phyloP scores from a whole-genome alignment of 306 rosid genomes.

The Hippophae rhamnoides region DNA sequence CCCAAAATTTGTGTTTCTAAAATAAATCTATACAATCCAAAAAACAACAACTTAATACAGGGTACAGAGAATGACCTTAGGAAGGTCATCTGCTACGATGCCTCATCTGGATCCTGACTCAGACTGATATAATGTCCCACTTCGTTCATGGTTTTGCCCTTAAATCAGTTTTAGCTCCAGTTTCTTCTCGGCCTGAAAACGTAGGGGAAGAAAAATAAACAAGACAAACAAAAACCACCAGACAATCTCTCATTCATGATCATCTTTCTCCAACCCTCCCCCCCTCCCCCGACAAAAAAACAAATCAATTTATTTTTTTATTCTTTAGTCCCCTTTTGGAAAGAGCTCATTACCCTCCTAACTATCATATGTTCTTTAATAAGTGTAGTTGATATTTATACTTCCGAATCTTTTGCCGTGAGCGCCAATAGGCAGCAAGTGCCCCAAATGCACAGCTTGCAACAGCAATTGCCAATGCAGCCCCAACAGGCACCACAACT shows the following conservation, averaged over 20 bases:
- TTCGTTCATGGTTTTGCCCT: slow-evolving; percentile 22
- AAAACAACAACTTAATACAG: slow-evolving; percentile 15
- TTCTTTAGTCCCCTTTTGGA: slow-evolving; percentile 24
- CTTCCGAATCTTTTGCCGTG: slow-evolving; percentile 98
- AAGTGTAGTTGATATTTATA: slow-evolving; percentile 85
- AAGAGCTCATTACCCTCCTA: slow-evolving; percentile 78
- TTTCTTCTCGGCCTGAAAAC: slow-evolving; percentile 89
- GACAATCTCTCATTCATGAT: slow-evolving; percentile 9
- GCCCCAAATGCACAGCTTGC: slow-evolving; percentile 99
- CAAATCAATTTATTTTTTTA: slow-evolving; percentile 5
- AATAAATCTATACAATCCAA: slow-evolving; percentile 46
- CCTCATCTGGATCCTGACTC: slow-evolving; percentile 25
- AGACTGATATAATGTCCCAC: slow-evolving; percentile 11
- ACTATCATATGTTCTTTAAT: slow-evolving; percentile 87
- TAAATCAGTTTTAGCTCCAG: slow-evolving; percentile 47
- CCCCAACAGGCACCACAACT: slow-evolving; percentile 82
- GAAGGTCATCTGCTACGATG: slow-evolving; percentile 23
- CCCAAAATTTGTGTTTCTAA: slow-evolving; percentile 17
- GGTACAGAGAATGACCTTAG: slow-evolving; percentile 26
- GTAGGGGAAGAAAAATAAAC: slow-evolving; percentile 25
- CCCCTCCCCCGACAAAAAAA: not conserved
- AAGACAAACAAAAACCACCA: slow-evolving; percentile 17
- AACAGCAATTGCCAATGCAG: slow-evolving; percentile 89
- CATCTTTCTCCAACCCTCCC: slow-evolving; percentile 1
- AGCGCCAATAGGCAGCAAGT: slow-evolving; percentile 98